Conservation (phyloP, 139 green algal genomes). For the Nannochloris sp. region DNA sequence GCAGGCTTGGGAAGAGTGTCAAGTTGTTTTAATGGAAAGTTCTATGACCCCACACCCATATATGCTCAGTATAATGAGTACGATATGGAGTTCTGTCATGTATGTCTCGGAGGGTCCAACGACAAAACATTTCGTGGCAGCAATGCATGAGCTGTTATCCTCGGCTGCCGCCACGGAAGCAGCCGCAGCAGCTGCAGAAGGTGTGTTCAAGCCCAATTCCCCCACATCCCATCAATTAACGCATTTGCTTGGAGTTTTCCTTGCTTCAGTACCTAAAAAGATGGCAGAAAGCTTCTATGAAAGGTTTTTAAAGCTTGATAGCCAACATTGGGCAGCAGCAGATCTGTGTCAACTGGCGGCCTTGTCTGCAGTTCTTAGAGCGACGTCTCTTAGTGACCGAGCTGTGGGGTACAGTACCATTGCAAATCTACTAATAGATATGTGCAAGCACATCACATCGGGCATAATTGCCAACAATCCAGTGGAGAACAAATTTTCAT, state of each 20-base stretch:
- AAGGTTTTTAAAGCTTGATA: not conserved
- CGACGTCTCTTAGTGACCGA: not conserved
- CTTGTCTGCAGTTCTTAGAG: not conserved
- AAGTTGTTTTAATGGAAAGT: conserved; percentile 12
- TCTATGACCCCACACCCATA: conserved; percentile 12
- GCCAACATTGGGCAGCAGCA: not conserved
- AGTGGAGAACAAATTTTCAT: too few relatives aligned
- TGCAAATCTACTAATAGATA: not conserved
- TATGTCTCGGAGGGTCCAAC: not conserved
- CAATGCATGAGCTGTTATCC: conserved; percentile 13
- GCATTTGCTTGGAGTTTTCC: conserved; percentile 9
- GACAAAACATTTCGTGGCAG: not conserved
- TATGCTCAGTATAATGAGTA: not conserved
- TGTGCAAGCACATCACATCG: too few relatives aligned
- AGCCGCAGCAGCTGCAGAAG: too few relatives aligned
- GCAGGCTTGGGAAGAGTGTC: conserved; percentile 14
- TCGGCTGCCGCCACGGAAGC: conserved; percentile 1
- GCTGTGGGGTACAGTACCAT: not conserved
- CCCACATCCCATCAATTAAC: conserved; percentile 6
- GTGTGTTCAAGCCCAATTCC: not conserved
- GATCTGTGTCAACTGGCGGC: not conserved
- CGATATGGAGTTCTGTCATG: conserved; percentile 3
- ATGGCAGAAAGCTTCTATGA: conserved; percentile 1
- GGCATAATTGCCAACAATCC: too few relatives aligned
- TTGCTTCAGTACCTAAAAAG: not conserved